Evolutionary conservation across 169 alveolate genomes (phyloP).

Genomic region (Plasmodium berghei): DNA sequence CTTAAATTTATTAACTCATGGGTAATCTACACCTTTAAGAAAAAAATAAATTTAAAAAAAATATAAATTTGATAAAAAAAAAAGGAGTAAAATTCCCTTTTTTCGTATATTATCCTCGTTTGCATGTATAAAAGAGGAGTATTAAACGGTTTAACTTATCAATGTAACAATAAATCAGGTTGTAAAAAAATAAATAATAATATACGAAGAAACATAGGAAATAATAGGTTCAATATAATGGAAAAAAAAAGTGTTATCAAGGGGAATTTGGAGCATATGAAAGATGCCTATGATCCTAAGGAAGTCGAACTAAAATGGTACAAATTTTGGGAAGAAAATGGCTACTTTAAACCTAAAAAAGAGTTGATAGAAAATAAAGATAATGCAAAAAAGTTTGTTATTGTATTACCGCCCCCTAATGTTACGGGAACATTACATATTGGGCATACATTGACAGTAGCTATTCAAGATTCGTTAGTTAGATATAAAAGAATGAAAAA

Average conservation of each 20-base stretch:
- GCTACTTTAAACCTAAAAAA: conserved; percentile 86
- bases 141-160: too few species aligned
- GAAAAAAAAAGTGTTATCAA: conserved; percentile 26
- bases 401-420: conserved; percentile 99
- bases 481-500: conserved; percentile 98
- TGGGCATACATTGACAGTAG: conserved; percentile 99
- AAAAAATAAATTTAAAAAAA: too few species aligned
- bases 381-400: conserved; percentile 90
- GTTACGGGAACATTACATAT: conserved; percentile 99
- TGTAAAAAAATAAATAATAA: too few species aligned
- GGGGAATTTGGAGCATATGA: conserved; percentile 79
- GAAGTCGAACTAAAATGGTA: conserved; percentile 97
- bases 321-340: conserved; percentile 94
- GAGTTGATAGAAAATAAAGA: conserved; percentile 69
- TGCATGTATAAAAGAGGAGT: too few species aligned
- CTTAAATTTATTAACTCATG: too few species aligned
- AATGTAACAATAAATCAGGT: too few species aligned
- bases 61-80: too few species aligned
- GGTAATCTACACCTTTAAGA: too few species aligned
- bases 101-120: too few species aligned
- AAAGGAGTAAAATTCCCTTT: too few species aligned
- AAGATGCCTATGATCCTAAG: conserved; percentile 95
- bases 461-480: conserved; percentile 98
- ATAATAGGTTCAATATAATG: conserved; percentile 4
- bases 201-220: too few species aligned